Base-by-base conservation (phyloP, 768 basidiomycete species). In the Naganishia randhawae region DNA sequence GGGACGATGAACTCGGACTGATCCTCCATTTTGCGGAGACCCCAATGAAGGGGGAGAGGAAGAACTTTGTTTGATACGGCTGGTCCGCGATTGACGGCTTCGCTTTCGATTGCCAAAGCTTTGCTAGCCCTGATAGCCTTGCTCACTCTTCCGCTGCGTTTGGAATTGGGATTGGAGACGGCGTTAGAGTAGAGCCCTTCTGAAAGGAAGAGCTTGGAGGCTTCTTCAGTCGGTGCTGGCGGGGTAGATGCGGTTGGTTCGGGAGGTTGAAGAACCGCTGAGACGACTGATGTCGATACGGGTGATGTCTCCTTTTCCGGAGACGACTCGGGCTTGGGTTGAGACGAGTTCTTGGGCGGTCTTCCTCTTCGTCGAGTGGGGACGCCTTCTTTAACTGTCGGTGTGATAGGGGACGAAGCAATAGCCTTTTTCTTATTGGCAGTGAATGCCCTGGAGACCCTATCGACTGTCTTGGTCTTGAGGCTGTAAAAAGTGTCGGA, bases 1-100 rank as follows among this genome's bases (percentile, higher is more conserved):
- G 78, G 75, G 8, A 80, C 66, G 1, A 70, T 65, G 48, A 80
- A 80, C 11, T 78, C 75, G 25, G 68, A 68, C 35, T 71, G 68
- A 41, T 68, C 54, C 9, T 69, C 64, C 57, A 78, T 74, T 54
- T 76, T 52, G 31, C 41, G 37, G 39, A 67, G 66, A 41, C 52
- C 54, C 53, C 54, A 57, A 25, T 67, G 66, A 9, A 67, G 52
- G 39, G 66, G 66, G 41, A 67, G 54, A 25, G 66, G 66, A 29
- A 54, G 52, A 27, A 57, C 25, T 48, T 41, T 35, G 19, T 67
- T 61, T 6, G 35, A 22, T 39, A 25, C 57, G 13, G 57, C 27
- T 13, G 57, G 10, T 39, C 37, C 37, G n/a, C 57, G 11, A 14
- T 8, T 29, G n/a, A 41, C 37, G 19, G 8, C 7, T n/a, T 25